Percentiles rank a stretch among this genome's conserved stretches.
phyloP scores from a whole-genome alignment of 768 basidiomycete genomes.

The Leccinum boreale region DNA sequence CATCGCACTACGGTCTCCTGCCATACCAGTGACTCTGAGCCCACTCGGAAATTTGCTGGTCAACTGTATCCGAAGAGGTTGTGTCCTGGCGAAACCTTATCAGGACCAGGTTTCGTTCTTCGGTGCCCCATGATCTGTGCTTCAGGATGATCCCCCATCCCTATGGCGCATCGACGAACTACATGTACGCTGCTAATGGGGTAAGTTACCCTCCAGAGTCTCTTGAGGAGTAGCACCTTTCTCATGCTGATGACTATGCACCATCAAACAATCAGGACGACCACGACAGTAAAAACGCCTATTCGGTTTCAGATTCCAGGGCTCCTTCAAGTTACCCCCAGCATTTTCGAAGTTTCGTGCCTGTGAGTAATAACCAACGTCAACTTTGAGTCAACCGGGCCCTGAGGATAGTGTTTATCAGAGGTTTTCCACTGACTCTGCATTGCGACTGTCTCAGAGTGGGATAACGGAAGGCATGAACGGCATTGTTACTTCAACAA shows the following conservation, averaged over 20 bases:
- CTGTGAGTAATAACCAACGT: constrained; percentile 13
- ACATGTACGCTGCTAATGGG: constrained; percentile 23
- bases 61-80: not conserved
- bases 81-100: not conserved
- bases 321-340: constrained; percentile 13
- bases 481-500: not conserved
- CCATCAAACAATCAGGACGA: constrained; percentile 10
- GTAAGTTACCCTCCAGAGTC: constrained; percentile 8
- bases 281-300: not conserved
- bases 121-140: constrained; percentile 16
- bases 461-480: constrained; percentile 6
- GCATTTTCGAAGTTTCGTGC: constrained; percentile 25
- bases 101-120: not conserved
- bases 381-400: not conserved
- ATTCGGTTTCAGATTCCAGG: not conserved
- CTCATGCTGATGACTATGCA: not conserved
- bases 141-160: constrained; percentile 30
- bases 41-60: constrained; percentile 3
- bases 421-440: constrained; percentile 28
- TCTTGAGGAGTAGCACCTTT: not conserved
- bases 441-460: constrained; percentile 10
- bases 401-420: constrained; percentile 3
- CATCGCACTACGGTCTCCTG: not conserved
- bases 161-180: constrained; percentile 27
- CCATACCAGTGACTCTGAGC: not conserved